phyloP scores from a whole-genome alignment of 2,329 filamentous ascomycete genomes.

The Paecilomyces sp. region DNA sequence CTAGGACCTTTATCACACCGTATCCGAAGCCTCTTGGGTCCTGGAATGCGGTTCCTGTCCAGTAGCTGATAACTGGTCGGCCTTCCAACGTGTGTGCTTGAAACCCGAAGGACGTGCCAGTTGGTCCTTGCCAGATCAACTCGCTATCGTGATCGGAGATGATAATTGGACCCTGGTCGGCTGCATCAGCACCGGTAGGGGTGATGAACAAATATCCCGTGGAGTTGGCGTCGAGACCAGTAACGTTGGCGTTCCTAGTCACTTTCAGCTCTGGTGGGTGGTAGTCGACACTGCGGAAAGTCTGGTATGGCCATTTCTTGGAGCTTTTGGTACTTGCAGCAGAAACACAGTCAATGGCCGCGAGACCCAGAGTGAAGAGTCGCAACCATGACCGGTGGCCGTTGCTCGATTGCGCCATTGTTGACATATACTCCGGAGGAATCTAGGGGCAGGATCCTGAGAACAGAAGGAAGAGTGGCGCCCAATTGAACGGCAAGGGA shows the following conservation, averaged over 20 bases:
- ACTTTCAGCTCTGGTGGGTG: not conserved
- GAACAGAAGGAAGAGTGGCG: no score
- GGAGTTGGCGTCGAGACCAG: not conserved
- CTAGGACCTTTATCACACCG: conserved; percentile 2
- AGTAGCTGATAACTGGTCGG: conserved; percentile 15
- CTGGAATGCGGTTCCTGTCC: conserved; percentile 2
- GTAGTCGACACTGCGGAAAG: not conserved
- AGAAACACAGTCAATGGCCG: not conserved
- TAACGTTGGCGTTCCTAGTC: not conserved
- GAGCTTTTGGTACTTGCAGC: not conserved
- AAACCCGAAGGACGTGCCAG: conserved; percentile 9
- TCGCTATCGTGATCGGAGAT: conserved; percentile 6
- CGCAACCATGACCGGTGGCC: not conserved
- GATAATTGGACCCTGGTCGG: conserved; percentile 5
- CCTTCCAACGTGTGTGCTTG: conserved; percentile 25
- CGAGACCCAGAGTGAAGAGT: not conserved
- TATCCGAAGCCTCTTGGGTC: not conserved
- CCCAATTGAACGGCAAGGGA: no score
- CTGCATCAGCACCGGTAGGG: not conserved
- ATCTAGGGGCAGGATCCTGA: not conserved
- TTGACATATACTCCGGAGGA: not conserved
- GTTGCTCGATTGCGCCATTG: not conserved
- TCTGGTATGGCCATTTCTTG: not conserved
- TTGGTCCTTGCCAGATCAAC: conserved; percentile 9
- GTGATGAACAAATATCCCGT: not conserved